phyloP scores from a whole-genome alignment of 192 early-diverging fungal genomes.

The Gryganskiella cystojenkinii region DNA sequence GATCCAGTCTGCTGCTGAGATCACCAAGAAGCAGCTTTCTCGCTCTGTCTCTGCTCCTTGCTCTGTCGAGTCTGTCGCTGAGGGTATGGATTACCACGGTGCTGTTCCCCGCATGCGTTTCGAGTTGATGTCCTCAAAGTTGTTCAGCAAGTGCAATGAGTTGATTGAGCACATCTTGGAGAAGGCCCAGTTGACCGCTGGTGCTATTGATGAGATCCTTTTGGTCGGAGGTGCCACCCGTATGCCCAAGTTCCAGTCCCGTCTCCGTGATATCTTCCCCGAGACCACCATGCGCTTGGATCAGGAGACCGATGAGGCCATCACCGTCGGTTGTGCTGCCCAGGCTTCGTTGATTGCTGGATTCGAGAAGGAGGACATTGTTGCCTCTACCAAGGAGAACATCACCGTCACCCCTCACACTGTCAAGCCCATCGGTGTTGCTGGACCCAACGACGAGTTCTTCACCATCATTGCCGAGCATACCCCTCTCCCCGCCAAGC shows the following conservation, averaged over 20 bases:
- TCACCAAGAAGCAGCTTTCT: slow-evolving; percentile 92
- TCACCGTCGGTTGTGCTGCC: slow-evolving; percentile 89
- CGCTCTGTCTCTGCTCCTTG: slow-evolving; percentile 86
- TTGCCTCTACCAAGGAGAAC: slow-evolving; percentile 60
- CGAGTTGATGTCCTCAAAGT: slow-evolving; percentile 84
- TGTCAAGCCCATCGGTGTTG: slow-evolving; percentile 81
- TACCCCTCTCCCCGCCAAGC: slow-evolving; percentile 87
- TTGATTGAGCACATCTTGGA: slow-evolving; percentile 74
- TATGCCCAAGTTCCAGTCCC: slow-evolving; percentile 87
- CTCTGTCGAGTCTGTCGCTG: slow-evolving; percentile 90
- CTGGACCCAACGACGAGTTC: slow-evolving; percentile 77
- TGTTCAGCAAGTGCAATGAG: slow-evolving; percentile 77
- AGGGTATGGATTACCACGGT: slow-evolving; percentile 91
- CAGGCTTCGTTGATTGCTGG: slow-evolving; percentile 84
- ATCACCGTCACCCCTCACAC: slow-evolving; percentile 69
- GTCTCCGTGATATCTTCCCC: slow-evolving; percentile 79
- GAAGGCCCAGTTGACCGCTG: slow-evolving; percentile 71
- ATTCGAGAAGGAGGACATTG: slow-evolving; percentile 69
- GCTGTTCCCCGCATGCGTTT: slow-evolving; percentile 89
- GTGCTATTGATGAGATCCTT: slow-evolving; percentile 86
- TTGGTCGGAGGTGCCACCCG: slow-evolving; percentile 89
- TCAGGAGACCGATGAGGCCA: slow-evolving; percentile 94
- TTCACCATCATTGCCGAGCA: slow-evolving; percentile 83
- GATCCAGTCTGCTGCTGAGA: slow-evolving; percentile 85
- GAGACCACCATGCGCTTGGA: slow-evolving; percentile 79